Percentiles rank a stretch among this genome's conserved stretches.
Conservation (phyloP, 257 asterid genomes). For the Solanum pennellii region DNA sequence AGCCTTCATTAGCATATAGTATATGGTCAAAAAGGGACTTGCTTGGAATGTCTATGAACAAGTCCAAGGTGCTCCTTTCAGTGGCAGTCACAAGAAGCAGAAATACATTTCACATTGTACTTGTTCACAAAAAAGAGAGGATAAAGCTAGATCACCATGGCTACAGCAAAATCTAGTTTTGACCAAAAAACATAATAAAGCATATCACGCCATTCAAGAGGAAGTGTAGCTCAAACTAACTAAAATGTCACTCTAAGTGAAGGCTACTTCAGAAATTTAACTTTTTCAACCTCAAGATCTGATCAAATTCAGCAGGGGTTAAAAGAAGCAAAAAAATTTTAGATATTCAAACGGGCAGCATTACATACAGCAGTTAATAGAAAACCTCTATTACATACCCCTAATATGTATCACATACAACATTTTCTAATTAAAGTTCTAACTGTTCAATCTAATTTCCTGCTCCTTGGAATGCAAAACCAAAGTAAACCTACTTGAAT, state of each 20-base stretch:
- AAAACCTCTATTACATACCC: background rate
- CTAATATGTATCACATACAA: background rate
- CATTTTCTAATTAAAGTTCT: background rate
- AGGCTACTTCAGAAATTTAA: background rate
- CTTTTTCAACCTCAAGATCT: background rate
- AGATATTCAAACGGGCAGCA: background rate
- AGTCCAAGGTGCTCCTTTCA: background rate
- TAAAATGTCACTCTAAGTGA: background rate
- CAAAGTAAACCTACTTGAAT: background rate
- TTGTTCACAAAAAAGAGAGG: background rate
- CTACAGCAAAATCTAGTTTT: background rate
- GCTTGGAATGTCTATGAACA: background rate
- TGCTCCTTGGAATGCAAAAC: background rate
- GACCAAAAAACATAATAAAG: background rate
- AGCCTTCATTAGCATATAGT: background rate
- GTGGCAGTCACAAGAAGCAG: background rate
- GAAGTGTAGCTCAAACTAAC: background rate
- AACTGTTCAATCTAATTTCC: background rate
- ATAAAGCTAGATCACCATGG: background rate
- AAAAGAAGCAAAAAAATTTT: background rate
- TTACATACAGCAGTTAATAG: background rate
- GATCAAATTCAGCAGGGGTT: background rate
- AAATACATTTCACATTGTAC: background rate
- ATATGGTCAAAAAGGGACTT: background rate
- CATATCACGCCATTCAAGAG: background rate